Evolutionary conservation across 2,329 filamentous ascomycete species (phyloP).

Genomic region (Neonectria coccinea): DNA sequence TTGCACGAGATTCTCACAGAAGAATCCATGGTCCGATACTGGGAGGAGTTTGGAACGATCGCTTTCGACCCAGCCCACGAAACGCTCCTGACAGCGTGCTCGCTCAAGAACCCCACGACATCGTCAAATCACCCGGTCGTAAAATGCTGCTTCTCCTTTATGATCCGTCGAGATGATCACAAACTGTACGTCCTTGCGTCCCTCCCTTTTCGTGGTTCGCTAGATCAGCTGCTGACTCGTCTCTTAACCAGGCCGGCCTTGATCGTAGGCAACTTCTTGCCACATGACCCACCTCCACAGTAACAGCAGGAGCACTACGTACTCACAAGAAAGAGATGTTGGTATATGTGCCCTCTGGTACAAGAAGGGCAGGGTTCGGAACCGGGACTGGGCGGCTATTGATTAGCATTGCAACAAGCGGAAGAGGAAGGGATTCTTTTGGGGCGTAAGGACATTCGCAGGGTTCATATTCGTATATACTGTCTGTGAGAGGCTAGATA

Average conservation of each 20-base stretch:
- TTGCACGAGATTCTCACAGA: conserved; percentile 97
- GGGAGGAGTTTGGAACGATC: conserved; percentile 99
- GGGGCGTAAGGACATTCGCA: conserved; percentile 34
- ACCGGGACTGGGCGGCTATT: conserved; percentile 6
- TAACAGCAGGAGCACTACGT: conserved; percentile 25
- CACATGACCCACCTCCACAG: conserved; percentile 72
- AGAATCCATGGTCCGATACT: conserved; percentile 94
- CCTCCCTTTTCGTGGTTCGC: neutral
- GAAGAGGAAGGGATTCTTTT: conserved; percentile 25
- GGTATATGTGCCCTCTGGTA: conserved; percentile 20
- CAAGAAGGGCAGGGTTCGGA: conserved; percentile 10
- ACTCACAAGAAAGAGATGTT: conserved; percentile 3
- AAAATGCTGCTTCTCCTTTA: conserved; percentile 97
- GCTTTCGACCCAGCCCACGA: conserved; percentile 96
- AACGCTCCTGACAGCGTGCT: conserved; percentile 93
- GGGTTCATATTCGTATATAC: conserved; percentile 36
- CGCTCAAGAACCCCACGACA: conserved; percentile 83
- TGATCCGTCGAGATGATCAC: conserved; percentile 92
- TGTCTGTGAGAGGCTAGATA: conserved; percentile 34
- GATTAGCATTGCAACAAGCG: conserved; percentile 20
- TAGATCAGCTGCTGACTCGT: conserved; percentile 47
- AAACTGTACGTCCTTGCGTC: conserved; percentile 79
- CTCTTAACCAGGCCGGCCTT: conserved; percentile 77
- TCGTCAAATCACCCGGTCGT: conserved; percentile 78
- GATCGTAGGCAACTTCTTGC: conserved; percentile 97